Evolutionary conservation across 1,284 basidiomycete genomes (phyloP).

Genomic region (Naganishia cerealis): DNA sequence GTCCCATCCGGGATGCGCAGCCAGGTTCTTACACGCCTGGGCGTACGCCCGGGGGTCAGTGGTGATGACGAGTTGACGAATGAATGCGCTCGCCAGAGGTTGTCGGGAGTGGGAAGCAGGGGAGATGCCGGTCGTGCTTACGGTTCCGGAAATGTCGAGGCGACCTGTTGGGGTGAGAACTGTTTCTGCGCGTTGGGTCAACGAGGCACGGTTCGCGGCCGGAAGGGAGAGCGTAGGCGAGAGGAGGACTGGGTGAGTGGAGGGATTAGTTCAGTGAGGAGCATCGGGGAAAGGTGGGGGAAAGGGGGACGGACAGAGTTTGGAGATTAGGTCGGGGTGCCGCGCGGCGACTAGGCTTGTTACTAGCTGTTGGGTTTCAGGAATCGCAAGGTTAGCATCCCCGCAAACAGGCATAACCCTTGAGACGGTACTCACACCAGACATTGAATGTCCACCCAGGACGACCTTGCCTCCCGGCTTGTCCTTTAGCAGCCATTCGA

Average conservation of each 20-base stretch:
- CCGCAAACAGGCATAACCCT: background rate
- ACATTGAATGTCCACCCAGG: constrained; percentile 44
- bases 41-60: constrained; percentile 40
- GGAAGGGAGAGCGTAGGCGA: constrained; percentile 41
- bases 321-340: constrained; percentile 37
- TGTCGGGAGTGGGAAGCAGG: constrained; percentile 33
- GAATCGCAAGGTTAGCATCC: background rate
- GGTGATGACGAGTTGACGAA: constrained; percentile 40
- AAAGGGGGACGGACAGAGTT: constrained; percentile 33
- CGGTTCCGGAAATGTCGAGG: constrained; percentile 38
- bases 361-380: constrained; percentile 35
- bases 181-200: constrained; percentile 38
- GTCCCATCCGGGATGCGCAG: constrained; percentile 33
- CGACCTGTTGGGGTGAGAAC: constrained; percentile 36
- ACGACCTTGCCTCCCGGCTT: constrained; percentile 35
- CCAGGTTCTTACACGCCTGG: constrained; percentile 39
- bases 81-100: constrained; percentile 37
- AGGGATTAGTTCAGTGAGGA: background rate
- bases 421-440: constrained; percentile 37
- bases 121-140: constrained; percentile 38
- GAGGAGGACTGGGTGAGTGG: constrained; percentile 35
- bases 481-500: constrained; percentile 37
- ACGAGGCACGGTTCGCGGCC: constrained; percentile 35
- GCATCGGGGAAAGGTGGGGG: background rate
- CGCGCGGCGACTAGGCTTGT: constrained; percentile 38